Conservation (phyloP, 2,329 filamentous ascomycete genomes). For the Escovopsis sp. region DNA sequence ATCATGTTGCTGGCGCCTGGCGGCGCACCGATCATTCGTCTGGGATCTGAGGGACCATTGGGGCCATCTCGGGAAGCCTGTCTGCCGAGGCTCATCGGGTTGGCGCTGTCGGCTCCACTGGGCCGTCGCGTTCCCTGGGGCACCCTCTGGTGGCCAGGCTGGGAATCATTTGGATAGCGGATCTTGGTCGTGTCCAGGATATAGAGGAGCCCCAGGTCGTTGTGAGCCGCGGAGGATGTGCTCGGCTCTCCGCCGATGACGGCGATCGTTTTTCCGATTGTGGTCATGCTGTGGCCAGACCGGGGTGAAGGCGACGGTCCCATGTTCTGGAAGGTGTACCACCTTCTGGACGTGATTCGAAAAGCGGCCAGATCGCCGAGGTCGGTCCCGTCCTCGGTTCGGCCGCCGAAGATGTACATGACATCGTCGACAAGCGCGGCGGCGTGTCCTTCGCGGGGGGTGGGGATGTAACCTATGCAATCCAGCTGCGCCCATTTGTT, state of each 20-base stretch:
- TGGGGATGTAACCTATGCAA: conserved; percentile 94
- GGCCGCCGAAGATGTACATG: conserved; percentile 97
- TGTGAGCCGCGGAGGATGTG: conserved; percentile 63
- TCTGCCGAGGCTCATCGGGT: conserved; percentile 20
- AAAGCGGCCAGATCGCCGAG: conserved; percentile 82
- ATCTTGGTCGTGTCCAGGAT: conserved; percentile 93
- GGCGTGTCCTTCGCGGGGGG: conserved; percentile 85
- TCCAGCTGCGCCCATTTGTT: conserved; percentile 83
- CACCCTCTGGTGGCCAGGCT: conserved; percentile 21
- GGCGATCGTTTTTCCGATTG: conserved; percentile 81
- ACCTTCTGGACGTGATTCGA: conserved; percentile 61
- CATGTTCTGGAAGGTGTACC: conserved; percentile 99
- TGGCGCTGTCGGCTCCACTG: conserved; percentile 20
- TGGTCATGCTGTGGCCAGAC: conserved; percentile 96
- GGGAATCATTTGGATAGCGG: conserved; percentile 72
- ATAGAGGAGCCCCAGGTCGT: conserved; percentile 79
- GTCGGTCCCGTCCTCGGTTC: conserved; percentile 84
- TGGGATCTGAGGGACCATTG: conserved; percentile 34
- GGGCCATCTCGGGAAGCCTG: conserved; percentile 36
- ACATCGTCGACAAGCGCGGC: conserved; percentile 89
- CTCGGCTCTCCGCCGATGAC: conserved; percentile 91
- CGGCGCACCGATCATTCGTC: conserved; percentile 28
- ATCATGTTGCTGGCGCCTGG: conserved; percentile 19
- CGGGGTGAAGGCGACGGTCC: conserved; percentile 84
- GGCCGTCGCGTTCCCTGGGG: conserved; percentile 26